Evolutionary conservation across 2,329 filamentous ascomycete genomes (phyloP).

Genomic region (Alternaria ventricosa): DNA sequence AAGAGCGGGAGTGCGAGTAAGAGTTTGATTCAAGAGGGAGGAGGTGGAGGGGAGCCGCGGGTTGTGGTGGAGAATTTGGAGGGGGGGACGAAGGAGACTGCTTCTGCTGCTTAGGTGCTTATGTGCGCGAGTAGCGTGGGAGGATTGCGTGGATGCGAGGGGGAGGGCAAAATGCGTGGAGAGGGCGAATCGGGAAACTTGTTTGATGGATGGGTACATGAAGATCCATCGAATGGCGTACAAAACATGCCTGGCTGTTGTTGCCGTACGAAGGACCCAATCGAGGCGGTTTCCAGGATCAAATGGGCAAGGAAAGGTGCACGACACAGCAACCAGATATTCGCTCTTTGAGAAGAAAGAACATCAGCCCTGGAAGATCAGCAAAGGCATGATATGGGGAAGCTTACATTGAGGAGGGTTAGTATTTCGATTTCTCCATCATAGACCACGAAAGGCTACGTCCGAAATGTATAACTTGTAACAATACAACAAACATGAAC

Average conservation of each 20-base stretch:
- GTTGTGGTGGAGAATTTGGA: not conserved
- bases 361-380: not conserved
- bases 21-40: not conserved
- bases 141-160: not conserved
- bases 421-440: rapidly evolving
- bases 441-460: not conserved
- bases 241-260: too few species aligned
- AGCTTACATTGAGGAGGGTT: too few species aligned
- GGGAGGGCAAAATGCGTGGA: rapidly evolving
- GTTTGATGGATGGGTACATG: not conserved
- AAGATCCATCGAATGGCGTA: too few species aligned
- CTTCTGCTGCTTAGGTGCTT: not conserved
- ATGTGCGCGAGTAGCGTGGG: too few species aligned
- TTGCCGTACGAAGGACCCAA: too few species aligned
- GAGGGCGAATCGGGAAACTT: not conserved
- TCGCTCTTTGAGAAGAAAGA: too few species aligned
- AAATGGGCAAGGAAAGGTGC: not conserved
- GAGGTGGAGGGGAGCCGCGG: not conserved
- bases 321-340: not conserved
- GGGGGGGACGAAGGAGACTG: not conserved
- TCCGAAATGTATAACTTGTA: not conserved
- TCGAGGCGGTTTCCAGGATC: too few species aligned
- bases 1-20: constrained; percentile 12
- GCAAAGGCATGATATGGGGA: too few species aligned
- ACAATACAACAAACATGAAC: not conserved